Base-by-base conservation (phyloP, 2,329 filamentous ascomycete species). In the Thyridium curvatum region DNA sequence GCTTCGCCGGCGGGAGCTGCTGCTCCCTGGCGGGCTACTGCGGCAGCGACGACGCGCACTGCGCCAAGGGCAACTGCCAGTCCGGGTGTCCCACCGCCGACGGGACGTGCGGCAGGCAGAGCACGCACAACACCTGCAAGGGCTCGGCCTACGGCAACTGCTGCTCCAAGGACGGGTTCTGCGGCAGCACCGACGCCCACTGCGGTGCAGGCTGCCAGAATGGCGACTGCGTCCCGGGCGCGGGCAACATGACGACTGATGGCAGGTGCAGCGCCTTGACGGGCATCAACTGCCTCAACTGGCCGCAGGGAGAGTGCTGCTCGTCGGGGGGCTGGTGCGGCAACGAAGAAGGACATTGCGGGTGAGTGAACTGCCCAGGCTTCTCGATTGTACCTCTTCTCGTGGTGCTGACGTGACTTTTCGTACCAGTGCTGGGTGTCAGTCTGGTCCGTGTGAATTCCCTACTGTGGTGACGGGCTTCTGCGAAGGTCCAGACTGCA, bases 11-110 rank as follows among this genome's bases (percentile, higher is more conserved):
- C 5, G 42, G 42, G 2, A 30, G 13, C 13, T 45, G 42, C 35
- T 45, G 42, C 29, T 45, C 40, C 3, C 31, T 12, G 4, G 34
- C 42, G 18, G 37, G 40, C 4, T 45, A 40, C 32, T 45, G 42
- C 26, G 42, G 42, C 4, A 32, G 32, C 18, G 36, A 17, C 12
- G 37, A 39, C n/a, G 37, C 26, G 3, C 42, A 45, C 32, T 45
- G 42, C 18, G 39, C 21, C 21, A 26, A 26, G 21, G 21, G 10
- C 6, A 26, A 26, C 21, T 26, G 21, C 21, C 21, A 26, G 21
- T 26, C 21, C 21, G 21, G 21, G 10, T 26, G 21, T 26, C 21
- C 21, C 10, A 26, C 21, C 28, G 26, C 30, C 3, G 41, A 43
- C 18, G 41, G 41, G 14, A 43, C 41, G 15, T 43, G 41, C 32